Evolutionary conservation across 306 rosid genomes (phyloP).

Genomic region (Purshia tridentata): DNA sequence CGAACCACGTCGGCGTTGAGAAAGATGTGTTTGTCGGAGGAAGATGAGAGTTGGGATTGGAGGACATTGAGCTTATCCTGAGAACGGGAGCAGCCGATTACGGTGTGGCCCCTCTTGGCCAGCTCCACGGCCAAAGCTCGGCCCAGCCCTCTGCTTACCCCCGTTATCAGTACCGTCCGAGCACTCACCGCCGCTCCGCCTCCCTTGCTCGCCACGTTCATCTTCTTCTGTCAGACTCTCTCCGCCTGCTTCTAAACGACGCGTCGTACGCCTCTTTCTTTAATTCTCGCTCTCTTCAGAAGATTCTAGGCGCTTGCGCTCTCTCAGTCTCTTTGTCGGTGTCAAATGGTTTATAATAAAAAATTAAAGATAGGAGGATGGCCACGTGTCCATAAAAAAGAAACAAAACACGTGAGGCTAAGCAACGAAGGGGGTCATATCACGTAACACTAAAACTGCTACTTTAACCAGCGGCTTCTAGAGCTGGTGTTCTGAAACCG

Average conservation of each 20-base stretch:
- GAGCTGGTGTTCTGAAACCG: no score
- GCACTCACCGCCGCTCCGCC: slow-evolving; percentile 15
- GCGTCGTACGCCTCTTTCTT: background rate
- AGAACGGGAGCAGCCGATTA: slow-evolving; percentile 77
- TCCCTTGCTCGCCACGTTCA: slow-evolving; percentile 19
- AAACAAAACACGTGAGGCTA: no score
- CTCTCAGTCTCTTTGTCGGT: no score
- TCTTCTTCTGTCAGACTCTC: background rate
- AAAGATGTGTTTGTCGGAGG: slow-evolving; percentile 51
- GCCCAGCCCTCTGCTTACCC: slow-evolving; percentile 76
- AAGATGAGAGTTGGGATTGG: slow-evolving; percentile 46
- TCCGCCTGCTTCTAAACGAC: background rate
- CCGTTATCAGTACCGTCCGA: slow-evolving; percentile 63
- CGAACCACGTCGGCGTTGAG: slow-evolving; percentile 59
- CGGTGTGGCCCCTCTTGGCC: slow-evolving; percentile 65
- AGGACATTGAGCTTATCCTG: slow-evolving; percentile 65
- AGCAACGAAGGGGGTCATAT: no score
- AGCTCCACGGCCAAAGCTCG: slow-evolving; percentile 72
- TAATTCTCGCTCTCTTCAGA: no score
- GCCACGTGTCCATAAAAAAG: no score
- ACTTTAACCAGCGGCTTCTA: no score
- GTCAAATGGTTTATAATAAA: no score
- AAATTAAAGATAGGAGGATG: no score
- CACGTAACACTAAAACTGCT: no score
- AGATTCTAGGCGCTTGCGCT: no score